Base-by-base conservation (phyloP, 2,329 filamentous ascomycete genomes). In the Fusarium sp. region DNA sequence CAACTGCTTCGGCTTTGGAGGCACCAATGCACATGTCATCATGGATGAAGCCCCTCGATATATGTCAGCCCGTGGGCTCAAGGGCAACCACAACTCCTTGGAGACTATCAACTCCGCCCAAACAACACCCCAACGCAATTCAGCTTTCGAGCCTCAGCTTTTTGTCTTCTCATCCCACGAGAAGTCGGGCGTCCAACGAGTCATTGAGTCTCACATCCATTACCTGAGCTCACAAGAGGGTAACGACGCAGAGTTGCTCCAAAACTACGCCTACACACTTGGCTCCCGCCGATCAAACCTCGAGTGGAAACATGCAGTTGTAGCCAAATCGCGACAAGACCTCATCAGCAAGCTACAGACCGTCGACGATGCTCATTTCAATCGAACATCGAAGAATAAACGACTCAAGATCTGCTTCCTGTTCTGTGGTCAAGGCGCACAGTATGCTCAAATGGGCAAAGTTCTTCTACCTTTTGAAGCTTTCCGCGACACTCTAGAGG, bases 1-100 rank as follows among this genome's bases (percentile, higher is more conserved):
- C 66, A 88, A 88, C 69, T 86, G 83, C 61, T 89, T 88, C 67
- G 87, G 87, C 4, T 88, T 86, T 69, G 87, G 87, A 2, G 87
- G 87, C 40, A 86, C 86, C 5, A 88, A 88, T 50, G 83, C 82
- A 2, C 86, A 89, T 64, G 80, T 84, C 2, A 83, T 87, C 39
- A 63, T 87, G 46, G 85, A 87, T 42, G 84, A 85, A 57, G 82
- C 82, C 4, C 77, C 80, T 4, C 76, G 77, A 18, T 84, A 83
- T 54, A 71, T 85, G 7, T 66, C 74, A 5, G 72, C 77, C 36
- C 75, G 75, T n/a, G 74, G 74, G 2, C 52, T 84, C 24, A 43
- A 63, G 7, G 80, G 77, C 6, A 79, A 81, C 14, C 79, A 83
- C 58, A 81, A 76, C 56, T 80, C 78, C 7, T 40, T 73, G 17